A percentile compares a stretch with the other conserved stretches of the same genome.
These are phyloP conservation scores for Collybiopsis confluens DNA, from an alignment of 768 basidiomycete genomes.

Conservation along the genomic window DNA sequence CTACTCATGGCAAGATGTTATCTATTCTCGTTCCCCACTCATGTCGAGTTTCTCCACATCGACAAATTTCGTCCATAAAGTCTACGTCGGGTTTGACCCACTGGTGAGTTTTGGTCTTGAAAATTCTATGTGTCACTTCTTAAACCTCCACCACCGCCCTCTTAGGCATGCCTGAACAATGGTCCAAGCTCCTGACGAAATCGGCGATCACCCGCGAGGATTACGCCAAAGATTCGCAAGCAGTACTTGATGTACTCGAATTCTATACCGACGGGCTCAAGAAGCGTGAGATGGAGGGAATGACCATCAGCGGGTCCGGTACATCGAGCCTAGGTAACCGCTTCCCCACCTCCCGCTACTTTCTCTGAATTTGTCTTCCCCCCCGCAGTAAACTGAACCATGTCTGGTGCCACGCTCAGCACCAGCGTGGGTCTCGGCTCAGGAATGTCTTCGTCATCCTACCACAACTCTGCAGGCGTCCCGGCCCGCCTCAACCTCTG, in stretches of 20 bases:
- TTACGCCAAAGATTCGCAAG: slow-evolving; percentile 94
- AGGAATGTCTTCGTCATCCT: slow-evolving; percentile 21
- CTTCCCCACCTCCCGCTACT: too few species aligned
- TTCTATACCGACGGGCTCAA: slow-evolving; percentile 94
- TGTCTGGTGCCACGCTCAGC: slow-evolving; percentile 21
- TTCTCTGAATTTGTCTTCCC: too few species aligned
- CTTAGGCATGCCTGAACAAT: slow-evolving; percentile 95
- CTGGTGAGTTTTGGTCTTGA: slow-evolving; percentile 40
- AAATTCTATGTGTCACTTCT: background rate
- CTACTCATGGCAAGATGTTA: slow-evolving; percentile 98
- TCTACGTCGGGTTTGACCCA: slow-evolving; percentile 97
- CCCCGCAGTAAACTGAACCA: background rate
- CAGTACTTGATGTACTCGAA: slow-evolving; percentile 96
- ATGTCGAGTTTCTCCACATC: slow-evolving; percentile 87
- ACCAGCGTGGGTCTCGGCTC: slow-evolving; percentile 24
- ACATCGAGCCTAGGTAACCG: slow-evolving; percentile 2
- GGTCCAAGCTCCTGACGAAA: slow-evolving; percentile 94
- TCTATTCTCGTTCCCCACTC: slow-evolving; percentile 86
- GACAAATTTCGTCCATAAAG: slow-evolving; percentile 98
- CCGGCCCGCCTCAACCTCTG: slow-evolving; percentile 67
- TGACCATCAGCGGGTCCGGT: background rate
- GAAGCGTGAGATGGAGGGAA: slow-evolving; percentile 79
- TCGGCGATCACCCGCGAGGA: slow-evolving; percentile 98
- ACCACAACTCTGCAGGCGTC: slow-evolving; percentile 43
- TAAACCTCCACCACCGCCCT: background rate